Evolutionary conservation across 108 stramenopile genomes (phyloP).

Genomic region (Cyclotella atomus): DNA sequence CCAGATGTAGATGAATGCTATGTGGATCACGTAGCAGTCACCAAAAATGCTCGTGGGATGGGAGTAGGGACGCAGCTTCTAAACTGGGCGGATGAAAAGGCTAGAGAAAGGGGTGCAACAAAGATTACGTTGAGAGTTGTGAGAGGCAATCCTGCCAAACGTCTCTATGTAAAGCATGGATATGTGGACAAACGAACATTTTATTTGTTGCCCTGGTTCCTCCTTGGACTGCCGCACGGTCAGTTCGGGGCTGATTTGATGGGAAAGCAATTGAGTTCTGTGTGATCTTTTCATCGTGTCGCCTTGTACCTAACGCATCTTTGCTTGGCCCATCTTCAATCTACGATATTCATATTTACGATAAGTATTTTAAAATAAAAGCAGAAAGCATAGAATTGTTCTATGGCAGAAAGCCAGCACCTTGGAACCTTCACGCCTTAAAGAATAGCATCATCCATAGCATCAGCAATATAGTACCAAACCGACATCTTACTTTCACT

Average conservation of each 20-base stretch:
- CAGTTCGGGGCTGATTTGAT: neutral
- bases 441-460: too few relatives aligned
- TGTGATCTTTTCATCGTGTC: too few relatives aligned
- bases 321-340: too few relatives aligned
- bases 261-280: neutral
- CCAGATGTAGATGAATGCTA: neutral
- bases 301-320: too few relatives aligned
- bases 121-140: conserved; percentile 25
- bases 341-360: too few relatives aligned
- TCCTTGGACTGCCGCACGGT: neutral
- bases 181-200: neutral
- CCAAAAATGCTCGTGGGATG: conserved; percentile 25
- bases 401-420: too few relatives aligned
- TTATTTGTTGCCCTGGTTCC: neutral
- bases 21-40: neutral
- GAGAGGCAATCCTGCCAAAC: conserved; percentile 40
- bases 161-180: conserved; percentile 33
- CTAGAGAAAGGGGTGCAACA: neutral
- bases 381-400: too few relatives aligned
- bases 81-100: conserved; percentile 36
- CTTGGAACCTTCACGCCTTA: too few relatives aligned
- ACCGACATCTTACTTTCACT: too few relatives aligned
- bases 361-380: too few relatives aligned
- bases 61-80: conserved; percentile 40
- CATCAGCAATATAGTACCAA: too few relatives aligned